Evolutionary conservation across 495 filamentous ascomycete species (phyloP).

Genomic region (Podospora fimiseda): DNA sequence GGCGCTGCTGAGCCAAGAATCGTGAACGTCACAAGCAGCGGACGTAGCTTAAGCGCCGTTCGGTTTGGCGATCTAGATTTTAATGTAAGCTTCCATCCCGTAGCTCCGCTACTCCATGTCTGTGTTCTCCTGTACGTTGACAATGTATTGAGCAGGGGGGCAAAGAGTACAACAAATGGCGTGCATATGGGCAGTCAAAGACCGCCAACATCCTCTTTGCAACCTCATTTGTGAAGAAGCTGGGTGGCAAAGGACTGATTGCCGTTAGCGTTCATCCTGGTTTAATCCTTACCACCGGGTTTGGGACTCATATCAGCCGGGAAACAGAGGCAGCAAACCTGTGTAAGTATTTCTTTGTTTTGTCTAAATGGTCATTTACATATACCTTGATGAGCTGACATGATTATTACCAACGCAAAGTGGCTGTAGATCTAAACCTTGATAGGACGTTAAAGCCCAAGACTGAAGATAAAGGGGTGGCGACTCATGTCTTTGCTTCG

Average conservation of each 20-base stretch:
- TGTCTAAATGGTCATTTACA: background rate
- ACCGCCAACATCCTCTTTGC: conserved; percentile 49
- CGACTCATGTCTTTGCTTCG: conserved; percentile 42
- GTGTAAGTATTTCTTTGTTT: conserved; percentile 8
- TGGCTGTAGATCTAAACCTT: no score
- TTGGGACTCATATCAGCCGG: conserved; percentile 27
- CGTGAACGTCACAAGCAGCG: conserved; percentile 37
- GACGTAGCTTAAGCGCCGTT: conserved; percentile 40
- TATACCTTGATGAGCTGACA: background rate
- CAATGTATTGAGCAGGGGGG: no score
- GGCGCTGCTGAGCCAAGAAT: conserved; percentile 22
- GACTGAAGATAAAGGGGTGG: conserved; percentile 32
- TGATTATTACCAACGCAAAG: no score
- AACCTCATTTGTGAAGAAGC: conserved; percentile 35
- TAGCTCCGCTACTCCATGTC: no score
- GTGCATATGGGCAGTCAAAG: conserved; percentile 46
- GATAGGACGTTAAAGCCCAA: no score
- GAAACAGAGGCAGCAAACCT: conserved; percentile 16
- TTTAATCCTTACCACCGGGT: conserved; percentile 21
- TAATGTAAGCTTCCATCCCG: conserved; percentile 21
- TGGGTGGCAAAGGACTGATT: conserved; percentile 24
- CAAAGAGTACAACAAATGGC: conserved; percentile 43
- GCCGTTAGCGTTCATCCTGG: conserved; percentile 45
- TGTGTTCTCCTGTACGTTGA: no score
- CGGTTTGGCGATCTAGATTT: conserved; percentile 46